Conservation (phyloP, 129 eudicot genomes). For the Sambucus nigra region DNA sequence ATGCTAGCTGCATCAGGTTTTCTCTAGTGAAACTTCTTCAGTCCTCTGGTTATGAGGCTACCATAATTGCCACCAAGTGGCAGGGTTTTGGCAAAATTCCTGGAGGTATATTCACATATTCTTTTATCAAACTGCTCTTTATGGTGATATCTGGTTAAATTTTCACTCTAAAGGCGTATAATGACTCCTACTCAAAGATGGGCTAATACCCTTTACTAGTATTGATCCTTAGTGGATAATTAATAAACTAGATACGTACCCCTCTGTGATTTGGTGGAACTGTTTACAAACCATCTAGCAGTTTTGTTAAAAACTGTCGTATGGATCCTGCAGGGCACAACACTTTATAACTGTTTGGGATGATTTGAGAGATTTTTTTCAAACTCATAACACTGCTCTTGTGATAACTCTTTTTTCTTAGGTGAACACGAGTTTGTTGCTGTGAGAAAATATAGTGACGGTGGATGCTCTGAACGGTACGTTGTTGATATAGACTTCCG, state of each 20-base stretch:
- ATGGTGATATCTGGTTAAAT: neutral
- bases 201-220: no score
- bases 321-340: no score
- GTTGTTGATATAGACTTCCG: slow-evolving; percentile 27
- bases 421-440: slow-evolving; percentile 25
- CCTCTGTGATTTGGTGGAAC: no score
- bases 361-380: no score
- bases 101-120: slow-evolving; percentile 17
- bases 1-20: slow-evolving; percentile 21
- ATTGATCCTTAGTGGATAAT: no score
- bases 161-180: no score
- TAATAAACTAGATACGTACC: no score
- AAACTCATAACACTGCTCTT: neutral
- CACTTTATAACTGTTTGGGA: neutral
- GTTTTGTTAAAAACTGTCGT: no score
- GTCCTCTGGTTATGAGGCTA: slow-evolving; percentile 27
- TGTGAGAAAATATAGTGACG: slow-evolving; percentile 13
- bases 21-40: slow-evolving; percentile 24
- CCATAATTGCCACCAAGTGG: slow-evolving; percentile 24
- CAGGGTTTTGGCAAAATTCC: slow-evolving; percentile 26
- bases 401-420: no score
- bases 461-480: slow-evolving; percentile 8
- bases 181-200: no score
- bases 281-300: no score
- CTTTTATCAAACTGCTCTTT: neutral